These are phyloP conservation scores for Talaromyces sp. DNA, from an alignment of 2,329 filamentous ascomycete species.

Conservation along the genomic window DNA sequence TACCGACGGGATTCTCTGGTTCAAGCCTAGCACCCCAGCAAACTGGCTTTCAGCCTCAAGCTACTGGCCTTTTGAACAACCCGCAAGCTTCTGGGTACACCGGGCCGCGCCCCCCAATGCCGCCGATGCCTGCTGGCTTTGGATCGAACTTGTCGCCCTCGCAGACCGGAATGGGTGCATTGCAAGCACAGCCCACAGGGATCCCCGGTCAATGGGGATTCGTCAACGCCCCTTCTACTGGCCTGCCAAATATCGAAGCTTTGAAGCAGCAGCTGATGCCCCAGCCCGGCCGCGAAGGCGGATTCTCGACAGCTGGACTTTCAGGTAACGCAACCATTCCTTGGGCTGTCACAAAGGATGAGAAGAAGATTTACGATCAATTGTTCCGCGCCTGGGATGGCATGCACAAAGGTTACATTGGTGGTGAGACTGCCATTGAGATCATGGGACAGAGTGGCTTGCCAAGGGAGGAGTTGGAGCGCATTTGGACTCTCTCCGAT, in stretches of 20 bases:
- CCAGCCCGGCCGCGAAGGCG: conserved; percentile 81
- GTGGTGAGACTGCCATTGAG: conserved; percentile 87
- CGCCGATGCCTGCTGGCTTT: conserved; percentile 73
- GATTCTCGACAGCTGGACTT: conserved; percentile 78
- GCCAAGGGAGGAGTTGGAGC: conserved; percentile 82
- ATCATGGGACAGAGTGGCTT: conserved; percentile 95
- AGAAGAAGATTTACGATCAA: conserved; percentile 93
- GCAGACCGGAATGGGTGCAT: conserved; percentile 60
- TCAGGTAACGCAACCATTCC: conserved; percentile 93
- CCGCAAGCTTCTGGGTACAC: conserved; percentile 73
- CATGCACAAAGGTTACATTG: conserved; percentile 85
- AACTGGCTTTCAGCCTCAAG: conserved; percentile 53
- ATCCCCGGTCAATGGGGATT: conserved; percentile 95
- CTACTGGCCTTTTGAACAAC: conserved; percentile 66
- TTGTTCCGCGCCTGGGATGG: conserved; percentile 97
- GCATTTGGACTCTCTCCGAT: conserved; percentile 91
- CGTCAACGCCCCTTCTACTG: conserved; percentile 84
- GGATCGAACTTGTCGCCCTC: conserved; percentile 55
- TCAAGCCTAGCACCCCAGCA: conserved; percentile 30
- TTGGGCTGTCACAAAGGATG: conserved; percentile 97
- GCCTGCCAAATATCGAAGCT: conserved; percentile 88
- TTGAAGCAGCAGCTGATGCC: conserved; percentile 96
- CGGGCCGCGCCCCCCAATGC: conserved; percentile 73
- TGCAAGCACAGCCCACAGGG: conserved; percentile 93
- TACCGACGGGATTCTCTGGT: conserved; percentile 45